These are phyloP conservation scores for Penicillium sp. DNA, from an alignment of 2,329 filamentous ascomycete species.

Conservation along the genomic window DNA sequence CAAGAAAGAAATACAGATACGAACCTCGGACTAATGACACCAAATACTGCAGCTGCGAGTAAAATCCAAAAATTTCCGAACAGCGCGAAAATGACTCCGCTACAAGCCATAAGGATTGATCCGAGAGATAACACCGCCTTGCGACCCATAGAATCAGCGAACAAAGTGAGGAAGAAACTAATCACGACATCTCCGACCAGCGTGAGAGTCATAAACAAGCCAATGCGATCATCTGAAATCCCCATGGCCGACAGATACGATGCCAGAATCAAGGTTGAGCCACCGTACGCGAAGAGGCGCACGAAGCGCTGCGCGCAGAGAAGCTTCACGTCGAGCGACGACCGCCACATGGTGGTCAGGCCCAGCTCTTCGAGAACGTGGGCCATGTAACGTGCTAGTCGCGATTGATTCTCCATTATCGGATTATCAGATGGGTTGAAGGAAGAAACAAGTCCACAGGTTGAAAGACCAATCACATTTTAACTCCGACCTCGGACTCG, in stretches of 20 bases:
- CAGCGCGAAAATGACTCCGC: slow-evolving; percentile 56
- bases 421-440: background rate
- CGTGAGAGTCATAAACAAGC: slow-evolving; percentile 65
- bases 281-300: slow-evolving; percentile 65
- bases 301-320: slow-evolving; percentile 45
- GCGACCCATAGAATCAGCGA: slow-evolving; percentile 60
- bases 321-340: slow-evolving; percentile 40
- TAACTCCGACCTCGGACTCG: slow-evolving; percentile 1
- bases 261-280: slow-evolving; percentile 60
- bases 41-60: slow-evolving; percentile 58
- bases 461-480: background rate
- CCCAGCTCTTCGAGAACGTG: slow-evolving; percentile 35
- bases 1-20: background rate
- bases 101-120: slow-evolving; percentile 56
- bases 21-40: slow-evolving; percentile 60
- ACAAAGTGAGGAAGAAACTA: slow-evolving; percentile 57
- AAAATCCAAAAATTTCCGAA: slow-evolving; percentile 62
- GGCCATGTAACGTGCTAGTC: slow-evolving; percentile 7
- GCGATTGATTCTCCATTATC: slow-evolving; percentile 8
- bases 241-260: slow-evolving; percentile 59
- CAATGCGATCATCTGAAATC: slow-evolving; percentile 60
- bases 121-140: slow-evolving; percentile 56
- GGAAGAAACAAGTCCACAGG: background rate
- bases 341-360: slow-evolving; percentile 39
- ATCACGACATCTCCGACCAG: slow-evolving; percentile 62